These are phyloP conservation scores for Russula ochroleuca DNA, from an alignment of 768 basidiomycete species.

Conservation along the genomic window DNA sequence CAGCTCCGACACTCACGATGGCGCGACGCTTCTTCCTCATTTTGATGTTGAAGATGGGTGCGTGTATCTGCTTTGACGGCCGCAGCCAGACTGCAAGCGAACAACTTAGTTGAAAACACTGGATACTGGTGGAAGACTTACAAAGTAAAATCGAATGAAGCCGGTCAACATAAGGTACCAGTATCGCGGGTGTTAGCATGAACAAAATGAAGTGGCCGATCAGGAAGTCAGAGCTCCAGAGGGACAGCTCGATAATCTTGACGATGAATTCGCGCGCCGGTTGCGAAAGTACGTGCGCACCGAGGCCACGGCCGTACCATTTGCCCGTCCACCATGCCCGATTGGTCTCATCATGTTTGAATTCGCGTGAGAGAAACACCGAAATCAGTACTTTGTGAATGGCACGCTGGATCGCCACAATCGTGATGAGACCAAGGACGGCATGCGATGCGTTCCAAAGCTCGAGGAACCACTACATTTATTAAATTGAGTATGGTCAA, in stretches of 20 bases:
- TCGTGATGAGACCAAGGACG: constrained; percentile 85
- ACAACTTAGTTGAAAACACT: constrained; percentile 27
- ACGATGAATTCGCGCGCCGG: constrained; percentile 96
- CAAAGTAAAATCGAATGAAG: constrained; percentile 93
- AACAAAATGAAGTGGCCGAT: constrained; percentile 80
- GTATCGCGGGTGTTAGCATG: constrained; percentile 75
- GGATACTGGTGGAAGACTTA: constrained; percentile 42
- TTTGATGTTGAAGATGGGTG: constrained; percentile 86
- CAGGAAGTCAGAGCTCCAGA: constrained; percentile 95
- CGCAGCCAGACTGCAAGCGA: constrained; percentile 77
- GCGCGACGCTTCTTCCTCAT: constrained; percentile 85
- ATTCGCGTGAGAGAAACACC: constrained; percentile 92
- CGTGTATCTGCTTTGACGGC: constrained; percentile 89
- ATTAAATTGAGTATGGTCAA: no score
- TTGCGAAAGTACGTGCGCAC: constrained; percentile 88
- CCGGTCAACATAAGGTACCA: constrained; percentile 85
- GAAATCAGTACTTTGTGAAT: constrained; percentile 93
- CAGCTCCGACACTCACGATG: constrained; percentile 59
- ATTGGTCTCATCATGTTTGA: constrained; percentile 98
- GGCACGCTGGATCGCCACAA: constrained; percentile 86
- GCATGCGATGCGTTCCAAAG: constrained; percentile 97
- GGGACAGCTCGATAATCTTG: constrained; percentile 96
- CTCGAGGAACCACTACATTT: constrained; percentile 85
- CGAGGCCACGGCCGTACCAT: constrained; percentile 94
- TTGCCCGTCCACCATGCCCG: constrained; percentile 99